Conservation (phyloP, 75 land plant species). For the Isoetes taiwanensis region DNA sequence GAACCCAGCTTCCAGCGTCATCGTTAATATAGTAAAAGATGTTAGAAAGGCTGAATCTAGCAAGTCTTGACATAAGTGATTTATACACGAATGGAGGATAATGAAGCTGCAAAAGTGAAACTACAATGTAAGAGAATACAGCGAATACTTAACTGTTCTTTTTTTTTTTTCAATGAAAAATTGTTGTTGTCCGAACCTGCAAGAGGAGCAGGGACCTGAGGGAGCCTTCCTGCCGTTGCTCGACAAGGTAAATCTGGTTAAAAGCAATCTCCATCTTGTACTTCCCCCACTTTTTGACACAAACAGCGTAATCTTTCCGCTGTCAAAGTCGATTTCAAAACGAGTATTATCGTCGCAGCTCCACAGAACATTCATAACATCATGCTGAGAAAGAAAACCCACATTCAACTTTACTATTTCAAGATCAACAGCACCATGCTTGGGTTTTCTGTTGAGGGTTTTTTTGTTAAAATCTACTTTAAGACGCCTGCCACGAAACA, state of each 20-base stretch:
- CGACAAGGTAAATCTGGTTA: constrained; percentile 25
- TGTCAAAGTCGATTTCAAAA: constrained; percentile 10
- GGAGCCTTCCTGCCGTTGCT: constrained; percentile 15
- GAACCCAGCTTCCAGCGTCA: constrained; percentile 42
- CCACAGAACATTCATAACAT: constrained; percentile 8
- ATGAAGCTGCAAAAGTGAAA: constrained; percentile 47
- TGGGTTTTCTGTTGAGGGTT: constrained; percentile 42
- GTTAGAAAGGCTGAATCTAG: too few species aligned
- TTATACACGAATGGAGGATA: constrained; percentile 48
- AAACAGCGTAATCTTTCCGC: not conserved
- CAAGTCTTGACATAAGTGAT: too few species aligned
- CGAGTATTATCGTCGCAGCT: constrained; percentile 6
- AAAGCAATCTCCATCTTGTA: constrained; percentile 57
- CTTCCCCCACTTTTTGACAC: too few species aligned
- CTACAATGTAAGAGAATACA: too few species aligned
- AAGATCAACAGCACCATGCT: constrained; percentile 8
- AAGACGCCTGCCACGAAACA: constrained; percentile 20
- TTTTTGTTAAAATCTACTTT: constrained; percentile 19
- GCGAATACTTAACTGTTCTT: too few species aligned
- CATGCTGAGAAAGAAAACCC: constrained; percentile 3
- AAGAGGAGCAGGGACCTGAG: too few species aligned
- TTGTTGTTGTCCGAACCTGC: too few species aligned
- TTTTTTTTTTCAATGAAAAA: too few species aligned
- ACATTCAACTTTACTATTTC: constrained; percentile 3
- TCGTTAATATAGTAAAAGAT: constrained; percentile 21